Conservation (phyloP, 768 basidiomycete genomes). For the Rhodotorula paludigena region DNA sequence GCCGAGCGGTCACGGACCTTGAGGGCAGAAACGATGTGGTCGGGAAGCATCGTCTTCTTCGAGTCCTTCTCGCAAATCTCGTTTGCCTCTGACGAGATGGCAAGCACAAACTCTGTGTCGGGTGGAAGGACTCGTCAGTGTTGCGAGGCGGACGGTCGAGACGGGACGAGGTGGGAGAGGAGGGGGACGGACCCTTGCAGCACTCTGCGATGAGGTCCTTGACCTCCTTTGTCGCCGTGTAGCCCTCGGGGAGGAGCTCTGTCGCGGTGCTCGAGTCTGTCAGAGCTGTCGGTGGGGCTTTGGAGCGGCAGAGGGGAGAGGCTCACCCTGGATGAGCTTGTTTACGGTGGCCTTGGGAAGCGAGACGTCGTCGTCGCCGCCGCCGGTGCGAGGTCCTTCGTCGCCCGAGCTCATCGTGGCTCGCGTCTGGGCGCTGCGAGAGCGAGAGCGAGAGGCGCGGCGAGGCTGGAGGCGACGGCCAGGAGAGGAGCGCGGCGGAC, state of each 20-base stretch:
- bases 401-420: conserved; percentile 72
- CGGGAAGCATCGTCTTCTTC: conserved; percentile 97
- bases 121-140: neutral
- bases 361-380: conserved; percentile 84
- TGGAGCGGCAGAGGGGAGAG: neutral
- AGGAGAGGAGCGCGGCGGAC: neutral
- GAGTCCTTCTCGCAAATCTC: conserved; percentile 96
- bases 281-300: neutral
- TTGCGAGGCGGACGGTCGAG: neutral
- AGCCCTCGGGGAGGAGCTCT: conserved; percentile 86
- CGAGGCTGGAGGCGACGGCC: neutral
- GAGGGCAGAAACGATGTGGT: conserved; percentile 87
- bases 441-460: neutral
- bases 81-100: conserved; percentile 95
- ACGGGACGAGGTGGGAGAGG: neutral
- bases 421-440: neutral
- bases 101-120: conserved; percentile 86
- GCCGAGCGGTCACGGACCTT: conserved; percentile 56
- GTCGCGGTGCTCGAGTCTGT: conserved; percentile 24
- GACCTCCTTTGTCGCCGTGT: conserved; percentile 89
- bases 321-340: conserved; percentile 86
- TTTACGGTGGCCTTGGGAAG: conserved; percentile 95
- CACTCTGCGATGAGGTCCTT: conserved; percentile 96
- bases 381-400: conserved; percentile 65
- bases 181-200: conserved; percentile 73